These are phyloP conservation scores for Suillus ampliporus DNA, from an alignment of 768 basidiomycete species.

Conservation along the genomic window DNA sequence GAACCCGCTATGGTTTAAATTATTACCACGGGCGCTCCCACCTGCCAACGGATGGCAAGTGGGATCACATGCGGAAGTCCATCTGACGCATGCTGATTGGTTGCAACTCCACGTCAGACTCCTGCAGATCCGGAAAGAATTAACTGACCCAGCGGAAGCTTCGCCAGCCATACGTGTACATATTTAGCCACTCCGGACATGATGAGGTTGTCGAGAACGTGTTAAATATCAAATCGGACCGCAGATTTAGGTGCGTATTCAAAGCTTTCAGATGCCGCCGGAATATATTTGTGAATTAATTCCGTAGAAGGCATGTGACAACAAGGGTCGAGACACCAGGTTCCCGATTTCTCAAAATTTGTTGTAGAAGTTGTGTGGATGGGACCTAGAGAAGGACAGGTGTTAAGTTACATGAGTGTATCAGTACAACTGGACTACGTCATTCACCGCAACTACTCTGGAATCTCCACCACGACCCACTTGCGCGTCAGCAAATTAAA, in stretches of 20 bases:
- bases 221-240: too few relatives aligned
- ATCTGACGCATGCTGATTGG: too few relatives aligned
- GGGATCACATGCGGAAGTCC: too few relatives aligned
- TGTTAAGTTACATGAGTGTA: neutral
- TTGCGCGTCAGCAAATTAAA: conserved; percentile 87
- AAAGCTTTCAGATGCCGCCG: neutral
- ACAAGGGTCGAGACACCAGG: neutral
- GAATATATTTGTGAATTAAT: neutral
- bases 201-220: neutral
- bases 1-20: neutral
- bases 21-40: neutral
- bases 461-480: conserved; percentile 63
- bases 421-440: neutral
- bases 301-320: neutral
- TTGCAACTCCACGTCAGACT: too few relatives aligned
- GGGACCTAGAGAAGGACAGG: neutral
- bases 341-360: too few relatives aligned
- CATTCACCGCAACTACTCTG: conserved; percentile 17
- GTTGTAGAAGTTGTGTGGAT: neutral
- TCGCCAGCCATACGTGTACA: too few relatives aligned
- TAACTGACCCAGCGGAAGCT: too few relatives aligned
- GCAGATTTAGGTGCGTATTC: too few relatives aligned
- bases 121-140: too few relatives aligned
- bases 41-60: too few relatives aligned
- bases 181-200: too few relatives aligned